Base-by-base conservation (phyloP, 2,329 filamentous ascomycete genomes). In the Pyrenophora tritici-repentis region DNA sequence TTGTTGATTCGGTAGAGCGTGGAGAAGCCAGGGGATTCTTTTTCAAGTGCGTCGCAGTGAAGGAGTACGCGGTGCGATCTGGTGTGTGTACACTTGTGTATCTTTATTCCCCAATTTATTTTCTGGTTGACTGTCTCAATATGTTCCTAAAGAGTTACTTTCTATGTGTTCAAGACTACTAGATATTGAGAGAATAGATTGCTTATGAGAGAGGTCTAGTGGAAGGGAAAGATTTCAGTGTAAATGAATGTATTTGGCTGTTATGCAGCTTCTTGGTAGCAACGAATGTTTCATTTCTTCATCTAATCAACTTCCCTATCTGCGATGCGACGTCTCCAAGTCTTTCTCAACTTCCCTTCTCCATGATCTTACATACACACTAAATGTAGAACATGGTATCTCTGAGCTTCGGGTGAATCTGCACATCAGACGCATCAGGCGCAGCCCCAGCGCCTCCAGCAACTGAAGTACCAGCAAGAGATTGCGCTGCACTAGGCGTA, bases 311-410 rank as follows among this genome's bases (percentile, higher is more conserved):
- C 20, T n/a, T 14, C 7, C 6, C 32, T 18, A 6, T 36, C 14
- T 20, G 12, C 20, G 12, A 12, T 14, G 18, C 39, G 4, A 32
- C 32, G 18, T 3, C 7, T 14, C 12, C 13, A 14, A 12, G 8
- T n/a, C n/a, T 18, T 22, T 5, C 18, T 17, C 18, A 18, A 7
- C 26, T 34, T 2, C 5, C 29, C 2, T 29, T 26, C 10, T 16
- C 14, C 6, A 3, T 2, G 8, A 9, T 35, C 4, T 12, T 1
- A 12, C 26, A 3, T 4, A 7, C 7, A 13, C 20, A 26, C 39
- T 48, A 52, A 26, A 52, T 52, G 39, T 52, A 52, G 39, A 63
- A 61, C 58, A 63, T 63, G 3, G 53, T 47, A 29, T 63, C 50
- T 35, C 40, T 50, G 7, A 61, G 20, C 22, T 22, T 58, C 3